phyloP scores from a whole-genome alignment of 2,329 filamentous ascomycete genomes.

The Calonectria pteridis region DNA sequence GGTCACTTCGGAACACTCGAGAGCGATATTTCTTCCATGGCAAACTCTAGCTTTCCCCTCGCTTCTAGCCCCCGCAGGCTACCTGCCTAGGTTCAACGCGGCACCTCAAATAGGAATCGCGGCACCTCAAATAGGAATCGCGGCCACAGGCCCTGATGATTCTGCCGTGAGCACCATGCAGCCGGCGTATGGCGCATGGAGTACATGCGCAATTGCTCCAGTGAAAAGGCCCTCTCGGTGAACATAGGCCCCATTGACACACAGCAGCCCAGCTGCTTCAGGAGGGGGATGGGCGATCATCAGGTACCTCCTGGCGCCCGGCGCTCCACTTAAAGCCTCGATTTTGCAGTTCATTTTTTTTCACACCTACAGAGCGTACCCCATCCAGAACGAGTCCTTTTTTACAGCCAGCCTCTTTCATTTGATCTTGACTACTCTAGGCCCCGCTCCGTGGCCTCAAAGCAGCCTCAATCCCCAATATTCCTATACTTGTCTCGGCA shows the following conservation, averaged over 20 bases:
- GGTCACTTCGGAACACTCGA: constrained; percentile 2
- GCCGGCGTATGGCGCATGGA: background rate
- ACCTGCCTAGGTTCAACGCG: background rate
- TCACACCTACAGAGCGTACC: background rate
- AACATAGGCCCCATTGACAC: constrained; percentile 9
- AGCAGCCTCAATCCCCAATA: background rate
- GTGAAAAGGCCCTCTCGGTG: background rate
- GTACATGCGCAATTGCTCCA: constrained; percentile 1
- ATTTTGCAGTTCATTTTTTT: constrained; percentile 1
- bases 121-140: constrained; percentile 8
- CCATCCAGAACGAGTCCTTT: constrained; percentile 9
- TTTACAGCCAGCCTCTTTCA: constrained; percentile 28
- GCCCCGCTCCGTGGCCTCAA: background rate
- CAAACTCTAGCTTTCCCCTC: constrained; percentile 16
- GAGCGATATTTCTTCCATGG: constrained; percentile 13
- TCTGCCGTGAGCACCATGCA: constrained; percentile 1
- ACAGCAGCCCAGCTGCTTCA: constrained; percentile 22
- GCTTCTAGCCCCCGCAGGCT: constrained; percentile 12
- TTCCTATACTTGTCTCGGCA: constrained; percentile 20
- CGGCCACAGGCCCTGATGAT: constrained; percentile 6
- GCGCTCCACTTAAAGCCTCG: constrained; percentile 12
- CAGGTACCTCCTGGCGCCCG: constrained; percentile 5
- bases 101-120: constrained; percentile 11
- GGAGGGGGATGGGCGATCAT: constrained; percentile 16
- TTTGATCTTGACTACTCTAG: constrained; percentile 14